A percentile compares a stretch with the other conserved stretches of the same genome.
Conservation (phyloP, 164 flowering plant species). For the Chimonanthus salicifolius region DNA sequence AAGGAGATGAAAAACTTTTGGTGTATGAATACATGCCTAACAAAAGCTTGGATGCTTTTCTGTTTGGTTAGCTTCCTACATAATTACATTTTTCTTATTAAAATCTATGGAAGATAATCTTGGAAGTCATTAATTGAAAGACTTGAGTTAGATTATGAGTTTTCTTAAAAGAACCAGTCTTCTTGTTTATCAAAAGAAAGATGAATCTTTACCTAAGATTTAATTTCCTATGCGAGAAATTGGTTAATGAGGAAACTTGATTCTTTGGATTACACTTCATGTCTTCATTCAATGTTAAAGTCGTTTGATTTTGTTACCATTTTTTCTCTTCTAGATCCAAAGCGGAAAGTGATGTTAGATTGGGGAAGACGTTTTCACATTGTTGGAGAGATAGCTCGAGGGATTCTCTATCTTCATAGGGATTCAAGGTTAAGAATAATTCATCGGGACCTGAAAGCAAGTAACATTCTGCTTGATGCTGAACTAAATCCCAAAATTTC, state of each 20-base stretch:
- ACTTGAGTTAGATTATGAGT: background rate
- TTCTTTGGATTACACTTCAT: background rate
- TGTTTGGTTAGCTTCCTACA: slow-evolving; percentile 20
- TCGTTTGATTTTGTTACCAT: background rate
- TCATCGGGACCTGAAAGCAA: slow-evolving; percentile 38
- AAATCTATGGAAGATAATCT: background rate
- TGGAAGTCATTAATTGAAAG: background rate
- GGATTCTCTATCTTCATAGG: slow-evolving; percentile 38
- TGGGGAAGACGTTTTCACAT: slow-evolving; percentile 30
- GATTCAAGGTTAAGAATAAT: slow-evolving; percentile 33
- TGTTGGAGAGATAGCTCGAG: slow-evolving; percentile 24
- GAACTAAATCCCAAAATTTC: slow-evolving; percentile 20
- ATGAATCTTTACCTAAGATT: background rate
- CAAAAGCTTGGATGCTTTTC: slow-evolving; percentile 12
- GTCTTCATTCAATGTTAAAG: background rate
- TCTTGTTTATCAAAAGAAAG: background rate
- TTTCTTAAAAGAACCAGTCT: background rate
- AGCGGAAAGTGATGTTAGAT: slow-evolving; percentile 10
- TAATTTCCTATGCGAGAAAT: background rate
- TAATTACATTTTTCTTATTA: background rate
- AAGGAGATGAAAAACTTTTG: slow-evolving; percentile 3
- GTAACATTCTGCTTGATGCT: slow-evolving; percentile 16
- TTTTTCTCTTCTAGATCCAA: slow-evolving; percentile 18
- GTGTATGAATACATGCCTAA: slow-evolving; percentile 3
- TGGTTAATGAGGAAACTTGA: background rate